Percentiles rank a stretch among this genome's conserved stretches.
phyloP scores from a whole-genome alignment of 2,329 filamentous ascomycete species.

The Ophiobolus disseminans region DNA sequence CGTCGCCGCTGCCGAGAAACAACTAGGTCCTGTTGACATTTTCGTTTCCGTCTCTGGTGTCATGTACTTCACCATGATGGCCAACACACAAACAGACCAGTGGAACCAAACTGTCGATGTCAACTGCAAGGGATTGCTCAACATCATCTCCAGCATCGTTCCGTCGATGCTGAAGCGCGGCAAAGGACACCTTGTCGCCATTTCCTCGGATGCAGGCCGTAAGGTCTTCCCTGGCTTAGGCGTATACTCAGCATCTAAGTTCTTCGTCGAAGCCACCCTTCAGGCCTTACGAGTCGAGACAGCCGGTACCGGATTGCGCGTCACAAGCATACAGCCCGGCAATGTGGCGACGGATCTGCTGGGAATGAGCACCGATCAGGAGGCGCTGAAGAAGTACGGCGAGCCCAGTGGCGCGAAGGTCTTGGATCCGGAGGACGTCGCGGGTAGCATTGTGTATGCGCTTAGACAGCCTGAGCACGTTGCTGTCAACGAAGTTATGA shows the following conservation, averaged over 20 bases:
- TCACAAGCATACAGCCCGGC: conserved; percentile 78
- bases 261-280: conserved; percentile 84
- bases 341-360: conserved; percentile 78
- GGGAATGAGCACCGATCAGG: conserved; percentile 75
- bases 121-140: conserved; percentile 82
- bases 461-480: conserved; percentile 77
- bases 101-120: conserved; percentile 86
- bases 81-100: conserved; percentile 73
- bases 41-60: conserved; percentile 82
- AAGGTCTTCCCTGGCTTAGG: conserved; percentile 83
- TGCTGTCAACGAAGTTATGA: conserved; percentile 79
- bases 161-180: conserved; percentile 75
- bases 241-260: conserved; percentile 83
- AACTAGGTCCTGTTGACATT: conserved; percentile 77
- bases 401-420: conserved; percentile 78
- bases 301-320: conserved; percentile 73
- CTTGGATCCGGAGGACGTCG: conserved; percentile 75
- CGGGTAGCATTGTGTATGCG: conserved; percentile 75
- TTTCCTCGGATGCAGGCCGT: conserved; percentile 81
- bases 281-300: conserved; percentile 78
- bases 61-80: conserved; percentile 92
- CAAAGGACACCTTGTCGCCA: conserved; percentile 76
- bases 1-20: conserved; percentile 63
- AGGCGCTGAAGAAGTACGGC: conserved; percentile 80
- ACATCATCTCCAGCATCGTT: conserved; percentile 73